Base-by-base conservation (phyloP, 768 basidiomycete genomes). In the Boletellus sp. region DNA sequence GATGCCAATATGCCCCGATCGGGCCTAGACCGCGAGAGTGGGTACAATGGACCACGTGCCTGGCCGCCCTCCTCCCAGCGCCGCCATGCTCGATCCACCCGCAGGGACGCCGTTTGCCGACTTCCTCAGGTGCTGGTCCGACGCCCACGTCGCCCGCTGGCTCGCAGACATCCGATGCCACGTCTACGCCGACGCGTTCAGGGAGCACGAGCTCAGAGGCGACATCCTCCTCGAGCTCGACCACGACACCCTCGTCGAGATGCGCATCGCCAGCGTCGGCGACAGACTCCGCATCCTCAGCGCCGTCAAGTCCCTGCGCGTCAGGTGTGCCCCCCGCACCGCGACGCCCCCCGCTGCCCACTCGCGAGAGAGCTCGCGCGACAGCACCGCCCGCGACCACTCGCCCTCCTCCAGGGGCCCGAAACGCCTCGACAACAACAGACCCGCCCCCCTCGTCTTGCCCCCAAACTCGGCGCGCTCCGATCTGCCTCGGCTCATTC, bases 201-300 rank as follows among this genome's bases (percentile, higher is more conserved):
- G 76, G 42, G 75, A 78, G 4, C 89, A 95, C 71, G 95, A 99
- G 63, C 95, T 99, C 59, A 73, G 91, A 44, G 94, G 95, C 6
- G 87, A 91, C 63, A 84, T 99, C 19, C 71, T 99, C 16, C 76
- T 97, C 43, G 96, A 99, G 55, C 73, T 98, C 39, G 95, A 98
- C 62, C 90, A 94, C 67, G 68, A 73, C 7, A 86, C 84, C 2
- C 72, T 99, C 43, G 90, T 85, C 64, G 96, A 99, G 70, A 90
- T 98, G 83, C 88, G 88, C 13, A 80, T 99, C 24, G 60, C 75
- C 28, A 91, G 87, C 68, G 86, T 99, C 36, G 96, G 96, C 11
- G 96, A 99, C 69, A 75, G 94, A 42, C 81, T 97, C 8, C 79
- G 91, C 62, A 87, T 99, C 43, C 62, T 92, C 17, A 87, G 82